A percentile compares a stretch with the other conserved stretches of the same genome.
Conservation (phyloP, 2,329 filamentous ascomycete genomes). For the Sphaerulina musiva region DNA sequence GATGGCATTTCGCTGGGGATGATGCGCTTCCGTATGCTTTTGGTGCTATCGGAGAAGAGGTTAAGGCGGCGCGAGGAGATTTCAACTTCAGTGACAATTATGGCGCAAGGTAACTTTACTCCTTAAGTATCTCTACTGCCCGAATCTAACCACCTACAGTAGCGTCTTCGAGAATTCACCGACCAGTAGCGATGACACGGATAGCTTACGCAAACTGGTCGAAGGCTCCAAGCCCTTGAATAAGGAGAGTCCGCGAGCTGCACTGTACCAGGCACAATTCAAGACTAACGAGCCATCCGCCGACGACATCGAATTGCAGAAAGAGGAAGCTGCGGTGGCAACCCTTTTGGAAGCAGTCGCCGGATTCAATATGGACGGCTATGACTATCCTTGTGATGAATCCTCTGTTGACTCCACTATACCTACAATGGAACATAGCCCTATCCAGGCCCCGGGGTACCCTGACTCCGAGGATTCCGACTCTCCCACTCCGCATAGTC, state of each 20-base stretch:
- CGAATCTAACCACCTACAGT: constrained; percentile 1
- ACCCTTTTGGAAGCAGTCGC: background rate
- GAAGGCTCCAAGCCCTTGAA: constrained; percentile 4
- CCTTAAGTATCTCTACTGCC: background rate
- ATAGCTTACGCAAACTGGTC: constrained; percentile 4
- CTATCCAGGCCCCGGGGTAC: background rate
- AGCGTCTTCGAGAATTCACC: background rate
- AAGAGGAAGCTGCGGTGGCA: too few species aligned
- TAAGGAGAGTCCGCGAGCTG: constrained; percentile 4
- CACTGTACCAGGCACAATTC: background rate
- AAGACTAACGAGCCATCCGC: background rate
- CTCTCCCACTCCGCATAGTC: background rate
- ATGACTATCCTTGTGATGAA: too few species aligned
- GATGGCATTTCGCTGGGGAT: too few species aligned
- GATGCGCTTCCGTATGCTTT: background rate
- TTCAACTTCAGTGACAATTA: background rate
- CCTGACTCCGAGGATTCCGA: background rate
- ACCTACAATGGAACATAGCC: background rate
- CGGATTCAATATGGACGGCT: too few species aligned
- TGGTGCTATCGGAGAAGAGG: constrained; percentile 7
- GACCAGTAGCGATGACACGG: background rate
- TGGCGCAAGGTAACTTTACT: constrained; percentile 3
- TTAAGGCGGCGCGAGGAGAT: background rate
- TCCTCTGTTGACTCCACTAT: too few species aligned
- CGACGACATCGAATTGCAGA: background rate